Evolutionary conservation across 257 asterid genomes (phyloP).

Genomic region (Gentiana straminea): DNA sequence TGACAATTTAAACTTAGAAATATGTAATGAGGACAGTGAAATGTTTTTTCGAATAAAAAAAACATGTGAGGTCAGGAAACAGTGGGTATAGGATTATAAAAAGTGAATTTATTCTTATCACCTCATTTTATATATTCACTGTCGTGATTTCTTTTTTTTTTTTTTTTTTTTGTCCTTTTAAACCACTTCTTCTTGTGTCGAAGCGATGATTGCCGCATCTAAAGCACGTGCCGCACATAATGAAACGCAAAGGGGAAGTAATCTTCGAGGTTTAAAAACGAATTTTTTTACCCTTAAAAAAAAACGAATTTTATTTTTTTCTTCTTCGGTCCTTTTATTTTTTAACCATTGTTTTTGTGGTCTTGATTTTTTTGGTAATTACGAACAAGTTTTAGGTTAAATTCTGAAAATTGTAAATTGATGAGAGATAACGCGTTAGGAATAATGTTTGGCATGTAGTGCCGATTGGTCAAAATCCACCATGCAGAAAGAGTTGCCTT

Average conservation of each 20-base stretch:
- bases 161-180: no score
- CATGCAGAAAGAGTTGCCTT: slow-evolving; percentile 19
- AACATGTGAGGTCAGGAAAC: no score
- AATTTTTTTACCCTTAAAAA: slow-evolving; percentile 3
- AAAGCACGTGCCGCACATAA: slow-evolving; percentile 56
- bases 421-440: slow-evolving; percentile 4
- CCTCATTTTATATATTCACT: no score
- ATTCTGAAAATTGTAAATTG: no score
- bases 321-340: background rate
- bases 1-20: no score
- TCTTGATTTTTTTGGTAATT: background rate
- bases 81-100: no score
- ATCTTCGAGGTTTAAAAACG: slow-evolving; percentile 17
- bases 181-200: no score
- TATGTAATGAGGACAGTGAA: no score
- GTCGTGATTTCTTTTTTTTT: no score
- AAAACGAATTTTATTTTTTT: background rate
- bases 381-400: no score
- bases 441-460: slow-evolving; percentile 41
- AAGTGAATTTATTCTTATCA: no score
- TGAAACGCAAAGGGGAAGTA: slow-evolving; percentile 6
- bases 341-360: slow-evolving; percentile 1
- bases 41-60: no score
- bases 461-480: slow-evolving; percentile 40
- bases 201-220: slow-evolving; percentile 34